Evolutionary conservation across 139 green algal species (phyloP).

Genomic region (Chlamydomonas sphaeroides): DNA sequence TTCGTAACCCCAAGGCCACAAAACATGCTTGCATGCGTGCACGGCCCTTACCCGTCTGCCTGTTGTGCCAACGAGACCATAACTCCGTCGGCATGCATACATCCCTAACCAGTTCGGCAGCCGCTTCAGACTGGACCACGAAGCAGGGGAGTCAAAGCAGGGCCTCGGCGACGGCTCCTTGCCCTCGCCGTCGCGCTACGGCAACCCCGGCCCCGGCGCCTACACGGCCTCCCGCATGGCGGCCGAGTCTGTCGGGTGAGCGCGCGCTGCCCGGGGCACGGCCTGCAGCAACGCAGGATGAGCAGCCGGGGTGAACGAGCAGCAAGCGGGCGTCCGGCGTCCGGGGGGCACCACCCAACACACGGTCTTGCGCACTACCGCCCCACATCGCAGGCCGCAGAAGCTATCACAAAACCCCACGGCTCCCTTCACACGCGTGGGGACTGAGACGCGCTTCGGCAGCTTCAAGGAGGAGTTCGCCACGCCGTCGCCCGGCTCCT

Average conservation of each 20-base stretch:
- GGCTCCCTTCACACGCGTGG: slow-evolving; percentile 19
- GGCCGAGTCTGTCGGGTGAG: slow-evolving; percentile 4
- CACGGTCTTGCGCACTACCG: not conserved
- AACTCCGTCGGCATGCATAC: no score
- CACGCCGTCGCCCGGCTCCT: slow-evolving; percentile 22
- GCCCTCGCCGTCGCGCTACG: not conserved
- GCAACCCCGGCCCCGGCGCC: slow-evolving; percentile 28
- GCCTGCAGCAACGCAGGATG: no score
- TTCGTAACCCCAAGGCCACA: no score
- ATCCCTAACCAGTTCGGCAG: slow-evolving; percentile 27
- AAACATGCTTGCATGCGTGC: no score
- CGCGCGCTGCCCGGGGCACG: no score
- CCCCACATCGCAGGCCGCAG: slow-evolving; percentile 17
- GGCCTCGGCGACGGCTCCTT: not conserved
- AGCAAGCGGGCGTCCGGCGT: no score
- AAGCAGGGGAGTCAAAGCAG: slow-evolving; percentile 22
- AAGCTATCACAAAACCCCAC: slow-evolving; percentile 35
- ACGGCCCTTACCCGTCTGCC: no score
- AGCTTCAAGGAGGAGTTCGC: slow-evolving; percentile 40
- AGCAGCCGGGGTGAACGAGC: no score
- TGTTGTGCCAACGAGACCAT: no score
- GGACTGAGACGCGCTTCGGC: slow-evolving; percentile 40
- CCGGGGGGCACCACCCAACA: no score
- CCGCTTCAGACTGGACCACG: slow-evolving; percentile 23
- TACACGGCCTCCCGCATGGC: slow-evolving; percentile 5